These are phyloP conservation scores for Leccinellum albellum DNA, from an alignment of 768 basidiomycete genomes.

Conservation along the genomic window DNA sequence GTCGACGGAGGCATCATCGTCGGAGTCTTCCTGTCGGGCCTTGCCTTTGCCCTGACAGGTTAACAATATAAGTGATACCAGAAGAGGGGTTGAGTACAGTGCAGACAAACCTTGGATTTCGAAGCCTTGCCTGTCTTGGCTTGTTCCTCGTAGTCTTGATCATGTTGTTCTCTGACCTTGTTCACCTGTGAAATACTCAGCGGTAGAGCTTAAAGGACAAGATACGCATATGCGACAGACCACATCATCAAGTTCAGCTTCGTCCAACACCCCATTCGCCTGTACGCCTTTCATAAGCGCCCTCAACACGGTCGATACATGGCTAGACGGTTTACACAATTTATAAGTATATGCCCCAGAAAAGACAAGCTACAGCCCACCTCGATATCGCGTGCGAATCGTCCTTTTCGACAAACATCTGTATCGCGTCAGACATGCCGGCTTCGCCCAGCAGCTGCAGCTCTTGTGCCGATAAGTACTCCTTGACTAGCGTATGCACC, in stretches of 20 bases:
- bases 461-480: slow-evolving; percentile 91
- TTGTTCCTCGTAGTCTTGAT: slow-evolving; percentile 57
- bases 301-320: slow-evolving; percentile 59
- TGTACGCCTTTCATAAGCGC: slow-evolving; percentile 65
- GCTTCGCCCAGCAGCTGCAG: slow-evolving; percentile 85
- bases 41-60: slow-evolving; percentile 48
- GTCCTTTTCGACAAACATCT: slow-evolving; percentile 96
- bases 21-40: slow-evolving; percentile 49
- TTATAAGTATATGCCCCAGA: neutral
- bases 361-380: slow-evolving; percentile 44
- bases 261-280: slow-evolving; percentile 61
- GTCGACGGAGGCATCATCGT: slow-evolving; percentile 48
- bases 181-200: slow-evolving; percentile 42
- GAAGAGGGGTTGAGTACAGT: neutral
- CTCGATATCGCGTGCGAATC: slow-evolving; percentile 87
- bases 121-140: slow-evolving; percentile 33
- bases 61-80: neutral
- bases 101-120: slow-evolving; percentile 43
- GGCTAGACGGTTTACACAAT: slow-evolving; percentile 39
- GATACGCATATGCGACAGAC: slow-evolving; percentile 36
- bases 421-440: slow-evolving; percentile 92
- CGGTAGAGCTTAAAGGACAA: neutral
- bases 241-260: slow-evolving; percentile 70
- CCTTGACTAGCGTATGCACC: slow-evolving; percentile 85
- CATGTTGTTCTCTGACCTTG: slow-evolving; percentile 68